Conservation (phyloP, 78 protist species). For the Guillardia theta region DNA sequence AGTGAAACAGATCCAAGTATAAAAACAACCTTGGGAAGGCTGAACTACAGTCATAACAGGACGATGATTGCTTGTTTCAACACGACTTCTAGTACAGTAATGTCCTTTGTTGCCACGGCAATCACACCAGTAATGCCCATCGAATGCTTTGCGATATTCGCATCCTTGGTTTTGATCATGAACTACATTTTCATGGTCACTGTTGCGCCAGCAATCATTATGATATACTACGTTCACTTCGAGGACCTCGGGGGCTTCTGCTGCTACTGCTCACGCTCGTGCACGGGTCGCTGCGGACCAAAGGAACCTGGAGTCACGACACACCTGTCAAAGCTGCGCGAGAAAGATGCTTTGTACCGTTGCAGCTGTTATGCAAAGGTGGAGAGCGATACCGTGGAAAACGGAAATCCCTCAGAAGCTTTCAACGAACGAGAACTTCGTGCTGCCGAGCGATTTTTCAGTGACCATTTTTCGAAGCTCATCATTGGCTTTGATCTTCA, state of each 20-base stretch:
- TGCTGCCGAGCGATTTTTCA: not conserved
- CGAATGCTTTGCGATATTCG: conserved; percentile 12
- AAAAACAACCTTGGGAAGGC: not conserved
- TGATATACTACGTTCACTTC: not conserved
- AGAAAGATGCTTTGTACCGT: not conserved
- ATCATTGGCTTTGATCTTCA: not conserved
- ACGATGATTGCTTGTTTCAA: not conserved
- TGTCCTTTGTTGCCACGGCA: conserved; percentile 41
- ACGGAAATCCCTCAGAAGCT: not conserved
- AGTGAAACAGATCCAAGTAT: not conserved
- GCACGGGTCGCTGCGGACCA: not conserved
- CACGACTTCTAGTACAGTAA: conserved; percentile 28
- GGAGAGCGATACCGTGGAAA: not conserved
- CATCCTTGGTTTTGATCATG: not conserved
- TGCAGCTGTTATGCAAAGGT: not conserved
- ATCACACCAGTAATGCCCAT: conserved; percentile 40
- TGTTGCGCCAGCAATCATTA: conserved; percentile 15
- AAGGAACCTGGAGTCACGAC: not conserved
- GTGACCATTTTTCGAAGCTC: not conserved
- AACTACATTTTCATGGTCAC: conserved; percentile 12
- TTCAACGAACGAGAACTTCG: too few species aligned
- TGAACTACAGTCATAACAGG: not conserved
- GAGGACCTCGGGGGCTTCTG: not conserved
- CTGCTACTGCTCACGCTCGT: not conserved
- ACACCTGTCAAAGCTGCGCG: not conserved